These are phyloP conservation scores for Heracleum sosnowskyi DNA, from an alignment of 129 eudicot genomes.

Conservation along the genomic window DNA sequence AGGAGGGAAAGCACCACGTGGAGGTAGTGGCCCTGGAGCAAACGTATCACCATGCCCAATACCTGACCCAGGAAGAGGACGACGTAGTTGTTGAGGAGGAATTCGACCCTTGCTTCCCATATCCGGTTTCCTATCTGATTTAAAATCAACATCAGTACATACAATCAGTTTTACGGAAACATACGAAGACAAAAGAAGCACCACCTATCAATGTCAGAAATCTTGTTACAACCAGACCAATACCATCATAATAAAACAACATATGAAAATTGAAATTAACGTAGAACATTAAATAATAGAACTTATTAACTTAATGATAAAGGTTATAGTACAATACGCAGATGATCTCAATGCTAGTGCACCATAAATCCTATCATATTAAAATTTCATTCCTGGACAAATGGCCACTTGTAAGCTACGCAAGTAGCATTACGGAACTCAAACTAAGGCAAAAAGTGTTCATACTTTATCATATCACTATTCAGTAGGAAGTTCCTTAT, in stretches of 20 bases:
- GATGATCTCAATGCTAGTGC: not conserved
- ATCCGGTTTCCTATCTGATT: not conserved
- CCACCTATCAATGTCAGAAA: not conserved
- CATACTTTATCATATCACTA: not conserved
- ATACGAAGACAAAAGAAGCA: not conserved
- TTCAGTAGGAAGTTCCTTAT: not conserved
- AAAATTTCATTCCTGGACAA: not conserved
- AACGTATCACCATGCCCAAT: not conserved
- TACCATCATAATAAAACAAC: not conserved
- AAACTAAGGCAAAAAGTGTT: not conserved
- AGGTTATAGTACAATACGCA: not conserved
- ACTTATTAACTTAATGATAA: not conserved
- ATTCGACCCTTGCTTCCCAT: conserved; percentile 6
- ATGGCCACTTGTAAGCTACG: not conserved
- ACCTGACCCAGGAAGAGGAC: conserved; percentile 2
- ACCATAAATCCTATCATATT: not conserved
- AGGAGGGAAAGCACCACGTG: conserved; percentile 2
- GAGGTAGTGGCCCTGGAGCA: not conserved
- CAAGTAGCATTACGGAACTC: not conserved
- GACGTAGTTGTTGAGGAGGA: conserved; percentile 1
- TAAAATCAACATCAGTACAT: not conserved
- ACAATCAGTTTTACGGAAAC: not conserved
- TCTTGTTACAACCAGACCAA: not conserved
- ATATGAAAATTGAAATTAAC: not conserved
- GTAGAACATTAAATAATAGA: not conserved